Evolutionary conservation across 331 rosid genomes (phyloP).

Genomic region (Cucumis variabilis): DNA sequence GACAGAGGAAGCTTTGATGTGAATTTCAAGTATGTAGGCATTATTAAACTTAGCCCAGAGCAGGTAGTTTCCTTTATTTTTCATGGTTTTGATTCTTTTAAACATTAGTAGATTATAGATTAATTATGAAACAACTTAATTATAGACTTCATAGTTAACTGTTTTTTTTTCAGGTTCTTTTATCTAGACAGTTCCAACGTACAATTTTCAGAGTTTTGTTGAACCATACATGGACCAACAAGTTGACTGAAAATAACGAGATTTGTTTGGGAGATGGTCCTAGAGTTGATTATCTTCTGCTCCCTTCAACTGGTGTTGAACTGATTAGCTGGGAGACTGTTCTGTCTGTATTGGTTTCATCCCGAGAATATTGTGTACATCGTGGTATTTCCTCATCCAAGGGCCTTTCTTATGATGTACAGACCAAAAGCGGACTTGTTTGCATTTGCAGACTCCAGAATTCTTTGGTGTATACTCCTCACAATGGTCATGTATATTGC

Average conservation of each 20-base stretch:
- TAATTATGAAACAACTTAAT: conserved; percentile 24
- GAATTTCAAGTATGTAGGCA: conserved; percentile 58
- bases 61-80: conserved; percentile 50
- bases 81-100: conserved; percentile 19
- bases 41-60: conserved; percentile 46
- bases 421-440: conserved; percentile 50
- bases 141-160: conserved; percentile 21
- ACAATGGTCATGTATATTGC: conserved; percentile 57
- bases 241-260: conserved; percentile 38
- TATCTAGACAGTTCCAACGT: conserved; percentile 71
- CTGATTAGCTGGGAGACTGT: conserved; percentile 67
- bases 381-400: conserved; percentile 34
- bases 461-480: conserved; percentile 79
- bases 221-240: conserved; percentile 37
- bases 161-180: conserved; percentile 58
- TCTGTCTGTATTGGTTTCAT: conserved; percentile 45
- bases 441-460: conserved; percentile 63
- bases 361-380: conserved; percentile 7
- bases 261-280: conserved; percentile 41
- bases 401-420: conserved; percentile 27
- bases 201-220: conserved; percentile 53
- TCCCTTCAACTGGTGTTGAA: conserved; percentile 48
- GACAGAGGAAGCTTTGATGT: conserved; percentile 60
- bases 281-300: conserved; percentile 75
- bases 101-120: conserved; percentile 20